Conservation (phyloP, 371 early-diverging fungal species). For the Saksenaea vasiformis region DNA sequence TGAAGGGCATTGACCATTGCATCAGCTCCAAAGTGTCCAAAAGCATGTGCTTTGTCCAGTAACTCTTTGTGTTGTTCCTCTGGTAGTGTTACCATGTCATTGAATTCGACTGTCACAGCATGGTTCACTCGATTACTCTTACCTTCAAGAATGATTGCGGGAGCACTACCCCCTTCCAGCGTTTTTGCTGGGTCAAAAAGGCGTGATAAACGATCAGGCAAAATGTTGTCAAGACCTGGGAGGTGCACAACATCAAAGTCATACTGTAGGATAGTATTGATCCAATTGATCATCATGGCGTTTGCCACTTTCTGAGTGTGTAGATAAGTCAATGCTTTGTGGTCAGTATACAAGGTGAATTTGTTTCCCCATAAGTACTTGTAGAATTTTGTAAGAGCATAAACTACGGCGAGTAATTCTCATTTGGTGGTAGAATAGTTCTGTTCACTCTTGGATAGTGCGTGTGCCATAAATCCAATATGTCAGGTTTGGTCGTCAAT, state of each 20-base stretch:
- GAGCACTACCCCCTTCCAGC: slow-evolving; percentile 19
- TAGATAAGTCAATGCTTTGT: slow-evolving; percentile 14
- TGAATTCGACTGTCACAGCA: too few relatives aligned
- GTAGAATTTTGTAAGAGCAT: slow-evolving; percentile 18
- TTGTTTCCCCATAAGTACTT: slow-evolving; percentile 20
- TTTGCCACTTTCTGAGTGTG: slow-evolving; percentile 21
- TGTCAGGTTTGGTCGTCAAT: neutral
- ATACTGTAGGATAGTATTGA: slow-evolving; percentile 22
- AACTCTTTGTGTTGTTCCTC: slow-evolving; percentile 12
- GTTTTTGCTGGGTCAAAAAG: slow-evolving; percentile 12
- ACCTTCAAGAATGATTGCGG: too few relatives aligned
- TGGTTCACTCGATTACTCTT: too few relatives aligned
- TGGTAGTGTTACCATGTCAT: slow-evolving; percentile 1
- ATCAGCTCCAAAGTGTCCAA: slow-evolving; percentile 22
- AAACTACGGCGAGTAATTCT: neutral
- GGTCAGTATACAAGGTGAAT: slow-evolving; percentile 9
- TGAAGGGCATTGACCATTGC: slow-evolving; percentile 14
- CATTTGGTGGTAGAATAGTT: slow-evolving; percentile 3
- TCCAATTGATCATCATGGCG: slow-evolving; percentile 24
- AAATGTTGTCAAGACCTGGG: slow-evolving; percentile 20
- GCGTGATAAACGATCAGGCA: slow-evolving; percentile 23
- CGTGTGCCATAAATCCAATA: neutral
- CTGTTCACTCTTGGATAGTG: neutral
- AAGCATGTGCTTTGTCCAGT: slow-evolving; percentile 10
- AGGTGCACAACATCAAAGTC: slow-evolving; percentile 24